Conservation (phyloP, 2,329 filamentous ascomycete genomes). For the Davidsoniella neocaledoniae region DNA sequence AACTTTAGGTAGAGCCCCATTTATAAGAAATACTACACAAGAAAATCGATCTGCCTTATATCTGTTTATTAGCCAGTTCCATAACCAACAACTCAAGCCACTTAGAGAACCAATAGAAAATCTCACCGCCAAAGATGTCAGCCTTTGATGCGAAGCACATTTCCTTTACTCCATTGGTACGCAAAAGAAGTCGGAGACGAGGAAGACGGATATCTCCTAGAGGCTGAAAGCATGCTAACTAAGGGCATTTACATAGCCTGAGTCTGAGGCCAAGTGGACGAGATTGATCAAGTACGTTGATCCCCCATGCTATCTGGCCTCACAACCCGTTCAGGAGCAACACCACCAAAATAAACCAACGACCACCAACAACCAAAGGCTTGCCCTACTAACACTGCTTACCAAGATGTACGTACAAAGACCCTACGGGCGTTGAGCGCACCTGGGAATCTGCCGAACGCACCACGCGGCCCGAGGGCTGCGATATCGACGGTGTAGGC, state of each 20-base stretch:
- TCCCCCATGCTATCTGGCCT: background rate
- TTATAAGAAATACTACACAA: too few species aligned
- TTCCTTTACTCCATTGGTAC: slow-evolving; percentile 12
- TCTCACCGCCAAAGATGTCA: slow-evolving; percentile 7
- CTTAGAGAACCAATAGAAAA: too few species aligned
- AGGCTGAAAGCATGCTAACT: background rate
- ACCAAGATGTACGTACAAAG: slow-evolving; percentile 43
- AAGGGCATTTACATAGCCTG: slow-evolving; percentile 20
- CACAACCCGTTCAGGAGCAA: background rate
- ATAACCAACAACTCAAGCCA: too few species aligned
- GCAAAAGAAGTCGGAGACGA: background rate
- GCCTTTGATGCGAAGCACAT: slow-evolving; percentile 12
- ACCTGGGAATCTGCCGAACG: slow-evolving; percentile 60
- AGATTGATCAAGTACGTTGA: slow-evolving; percentile 37
- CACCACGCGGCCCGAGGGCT: slow-evolving; percentile 43
- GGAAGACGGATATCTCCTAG: too few species aligned
- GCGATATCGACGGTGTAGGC: slow-evolving; percentile 54
- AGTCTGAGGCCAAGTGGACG: slow-evolving; percentile 41
- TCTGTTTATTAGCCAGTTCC: too few species aligned
- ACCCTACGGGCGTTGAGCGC: slow-evolving; percentile 39
- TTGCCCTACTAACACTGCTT: slow-evolving; percentile 2
- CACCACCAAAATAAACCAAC: background rate
- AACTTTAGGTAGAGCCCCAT: too few species aligned
- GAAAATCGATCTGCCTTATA: too few species aligned
- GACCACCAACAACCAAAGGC: background rate